Evolutionary conservation across 805 yeast genomes (phyloP), one percentile per base, ranked within the genome.

Genomic region (Schizosaccharomyces osmophilus): DNA sequence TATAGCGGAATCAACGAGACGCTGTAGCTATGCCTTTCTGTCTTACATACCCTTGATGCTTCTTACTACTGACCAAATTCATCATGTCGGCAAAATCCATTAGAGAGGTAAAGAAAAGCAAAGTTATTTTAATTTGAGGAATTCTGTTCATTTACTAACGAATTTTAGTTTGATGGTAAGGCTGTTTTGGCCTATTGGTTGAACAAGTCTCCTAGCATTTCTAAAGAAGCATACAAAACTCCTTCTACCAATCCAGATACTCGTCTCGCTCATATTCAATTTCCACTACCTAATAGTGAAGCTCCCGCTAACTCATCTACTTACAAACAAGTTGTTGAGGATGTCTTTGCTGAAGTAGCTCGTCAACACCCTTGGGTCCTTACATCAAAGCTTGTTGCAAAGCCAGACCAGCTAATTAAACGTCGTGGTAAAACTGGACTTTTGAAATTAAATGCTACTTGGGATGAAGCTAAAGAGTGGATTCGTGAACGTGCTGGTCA

Each of bases 321-420:
- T 26, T 57, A 64, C 19, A 58, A 64, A 11, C 63, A 61, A 19
- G 58, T 64, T 29, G 66, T 74, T 60, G 70, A 69, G 57, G 66
- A 64, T 57, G 74, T 73, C 36, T 69, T 74, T 57, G 67, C 63
- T 59, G 64, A 63, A 31, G 68, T 65, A 42, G 77, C 74, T 67
- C 57, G 65, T 63, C 66, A 70, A 55, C 74, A 69, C 71, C 75
- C 78, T 22, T 74, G 78, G 77, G 67, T 74, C 60, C 65, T 65
- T 3, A 67, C 71, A 19, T 73, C 75, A 42, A 68, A 68, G 65
- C 73, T 75, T 61, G 78, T 74, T 43, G 78, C 77, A 61, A 74
- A 74, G 69, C 78, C 78, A 26, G 78, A 74, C 63, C 77, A 74
- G 67, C 70, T 74, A 63, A 74, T 74, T 69, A 74, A 74, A 72